These are phyloP conservation scores for Croton setiger DNA, from an alignment of 441 rosid genomes.

Conservation along the genomic window DNA sequence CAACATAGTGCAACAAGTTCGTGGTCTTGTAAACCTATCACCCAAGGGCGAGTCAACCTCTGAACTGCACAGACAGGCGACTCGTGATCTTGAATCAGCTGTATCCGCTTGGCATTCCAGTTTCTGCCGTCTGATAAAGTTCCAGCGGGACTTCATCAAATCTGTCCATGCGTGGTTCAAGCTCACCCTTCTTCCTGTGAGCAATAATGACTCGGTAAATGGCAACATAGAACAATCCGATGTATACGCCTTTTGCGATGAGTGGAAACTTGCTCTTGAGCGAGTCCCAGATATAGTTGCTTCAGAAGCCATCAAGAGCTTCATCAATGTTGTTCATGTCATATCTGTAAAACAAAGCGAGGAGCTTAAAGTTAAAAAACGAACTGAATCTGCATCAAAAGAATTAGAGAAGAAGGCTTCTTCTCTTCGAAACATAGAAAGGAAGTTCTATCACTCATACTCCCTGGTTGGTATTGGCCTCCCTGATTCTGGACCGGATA, in stretches of 20 bases:
- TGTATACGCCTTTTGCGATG: conserved; percentile 71
- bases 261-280: conserved; percentile 89
- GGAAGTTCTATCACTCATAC: conserved; percentile 86
- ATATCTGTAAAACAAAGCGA: conserved; percentile 69
- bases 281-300: conserved; percentile 96
- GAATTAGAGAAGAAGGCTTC: conserved; percentile 94
- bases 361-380: conserved; percentile 73
- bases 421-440: conserved; percentile 76
- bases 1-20: conserved; percentile 89
- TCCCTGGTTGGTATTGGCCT: conserved; percentile 82
- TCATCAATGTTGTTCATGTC: conserved; percentile 70
- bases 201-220: conserved; percentile 39
- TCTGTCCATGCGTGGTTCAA: conserved; percentile 90
- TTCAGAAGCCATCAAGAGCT: conserved; percentile 96
- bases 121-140: conserved; percentile 73
- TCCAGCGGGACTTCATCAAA: conserved; percentile 68
- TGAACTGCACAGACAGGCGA: conserved; percentile 84
- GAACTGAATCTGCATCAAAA: conserved; percentile 65
- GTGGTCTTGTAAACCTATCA: conserved; percentile 74
- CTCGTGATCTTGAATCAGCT: conserved; percentile 85
- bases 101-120: conserved; percentile 86
- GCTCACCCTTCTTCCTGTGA: conserved; percentile 72
- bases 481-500: conserved; percentile 64
- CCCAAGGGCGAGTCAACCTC: conserved; percentile 77
- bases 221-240: conserved; percentile 40